Conservation (phyloP, 1,284 basidiomycete species). For the Volvariella volvacea region DNA sequence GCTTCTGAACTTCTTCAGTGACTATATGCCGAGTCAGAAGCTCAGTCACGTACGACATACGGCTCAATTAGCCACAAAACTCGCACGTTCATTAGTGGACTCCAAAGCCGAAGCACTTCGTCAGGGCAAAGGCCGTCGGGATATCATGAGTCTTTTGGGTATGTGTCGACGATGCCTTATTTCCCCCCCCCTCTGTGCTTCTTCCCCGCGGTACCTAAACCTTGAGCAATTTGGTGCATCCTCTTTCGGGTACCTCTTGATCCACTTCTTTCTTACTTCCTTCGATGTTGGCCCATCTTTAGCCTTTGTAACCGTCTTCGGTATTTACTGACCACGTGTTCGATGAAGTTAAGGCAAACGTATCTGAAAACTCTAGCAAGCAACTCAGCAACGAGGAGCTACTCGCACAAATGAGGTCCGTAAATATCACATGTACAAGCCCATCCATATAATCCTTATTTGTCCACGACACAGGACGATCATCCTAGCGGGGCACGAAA, state of each 20-base stretch:
- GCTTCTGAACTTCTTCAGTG: slow-evolving; percentile 29
- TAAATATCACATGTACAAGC: slow-evolving; percentile 14
- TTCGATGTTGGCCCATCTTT: no score
- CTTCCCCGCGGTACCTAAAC: no score
- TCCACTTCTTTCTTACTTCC: background rate
- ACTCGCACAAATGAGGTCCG: slow-evolving; percentile 46
- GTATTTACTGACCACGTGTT: no score
- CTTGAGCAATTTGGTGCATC: no score
- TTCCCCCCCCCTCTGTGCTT: no score
- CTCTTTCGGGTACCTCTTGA: no score
- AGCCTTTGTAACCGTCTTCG: no score
- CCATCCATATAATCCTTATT: background rate
- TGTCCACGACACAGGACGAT: slow-evolving; percentile 19
- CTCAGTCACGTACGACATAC: slow-evolving; percentile 28
- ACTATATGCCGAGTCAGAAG: slow-evolving; percentile 27
- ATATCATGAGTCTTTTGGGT: slow-evolving; percentile 24
- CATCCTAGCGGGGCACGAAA: slow-evolving; percentile 44
- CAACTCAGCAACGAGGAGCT: slow-evolving; percentile 45
- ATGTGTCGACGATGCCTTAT: slow-evolving; percentile 2
- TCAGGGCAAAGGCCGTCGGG: slow-evolving; percentile 16
- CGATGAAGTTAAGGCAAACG: slow-evolving; percentile 46
- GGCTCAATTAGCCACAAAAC: slow-evolving; percentile 27
- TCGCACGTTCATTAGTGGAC: slow-evolving; percentile 35
- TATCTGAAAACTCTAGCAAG: slow-evolving; percentile 33
- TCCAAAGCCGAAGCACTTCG: slow-evolving; percentile 27